Evolutionary conservation across 2,329 filamentous ascomycete species (phyloP), one percentile per base, ranked within the genome.

Genomic region (Penicillium sp.): DNA sequence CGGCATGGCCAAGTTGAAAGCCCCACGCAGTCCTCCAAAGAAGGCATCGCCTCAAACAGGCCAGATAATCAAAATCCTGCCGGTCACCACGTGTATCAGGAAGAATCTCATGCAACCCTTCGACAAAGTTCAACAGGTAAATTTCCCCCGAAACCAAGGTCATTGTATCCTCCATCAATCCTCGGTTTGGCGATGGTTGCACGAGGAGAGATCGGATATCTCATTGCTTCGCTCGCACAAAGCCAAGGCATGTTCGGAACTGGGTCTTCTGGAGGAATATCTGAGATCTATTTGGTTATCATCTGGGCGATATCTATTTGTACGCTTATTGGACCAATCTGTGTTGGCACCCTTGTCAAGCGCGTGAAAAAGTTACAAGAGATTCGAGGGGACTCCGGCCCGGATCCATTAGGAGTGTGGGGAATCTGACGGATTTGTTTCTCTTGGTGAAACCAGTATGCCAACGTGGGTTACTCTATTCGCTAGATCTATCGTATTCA

Each of bases 141-240:
- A n/a, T n/a, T n/a, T n/a, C 65, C 72, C 5, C 63, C 72, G 0
- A 83, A 81, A 43, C 81, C 84, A 0, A 69, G 79, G 3, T 90
- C 86, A 0, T 71, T 89, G 1, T 86, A 90, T 56, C 87, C 88
- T 0, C 79, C 84, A 0, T 76, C 80, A 0, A 84, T 92, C 2
- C 71, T 92, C 0, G 85, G 85, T 0, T 75, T 81, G 16, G 83
- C 83, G 2, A 93, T 93, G 89, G 81, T 87, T 0, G 84, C 88
- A 0, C 79, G 88, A n/a, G 88, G 89, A 0, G 89, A 94, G 66
- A 89, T 93, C 31, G 88, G 88, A 0, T 90, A 90, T 56, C 69
- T 93, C 41, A 89, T 94, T 55, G 85, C 85, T 1, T 83, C 85
- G 0, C 69, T 91, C 0, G 86, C 86, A 0, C 79, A 89, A 61